Conservation (phyloP, 805 yeast genomes). For the Pichia californica region DNA sequence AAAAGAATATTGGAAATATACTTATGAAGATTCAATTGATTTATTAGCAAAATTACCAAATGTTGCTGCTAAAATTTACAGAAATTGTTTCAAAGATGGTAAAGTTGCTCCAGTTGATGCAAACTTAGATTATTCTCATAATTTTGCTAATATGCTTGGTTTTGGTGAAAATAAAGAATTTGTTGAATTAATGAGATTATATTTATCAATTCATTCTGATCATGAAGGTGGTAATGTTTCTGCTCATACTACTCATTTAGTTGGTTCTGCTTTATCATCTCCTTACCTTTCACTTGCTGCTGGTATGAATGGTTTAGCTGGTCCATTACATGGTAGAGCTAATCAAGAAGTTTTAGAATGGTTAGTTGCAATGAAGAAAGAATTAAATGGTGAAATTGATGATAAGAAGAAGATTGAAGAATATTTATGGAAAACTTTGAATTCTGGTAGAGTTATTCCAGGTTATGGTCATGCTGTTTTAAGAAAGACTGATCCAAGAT, state of each 20-base stretch:
- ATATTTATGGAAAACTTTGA: conserved; percentile 72
- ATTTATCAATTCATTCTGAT: conserved; percentile 77
- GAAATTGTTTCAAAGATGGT: conserved; percentile 80
- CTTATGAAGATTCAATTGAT: conserved; percentile 75
- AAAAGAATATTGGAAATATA: conserved; percentile 78
- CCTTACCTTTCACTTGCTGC: conserved; percentile 77
- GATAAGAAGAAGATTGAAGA: conserved; percentile 63
- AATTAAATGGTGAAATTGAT: conserved; percentile 58
- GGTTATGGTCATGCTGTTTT: conserved; percentile 87
- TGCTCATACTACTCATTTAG: conserved; percentile 82
- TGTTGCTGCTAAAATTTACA: conserved; percentile 78
- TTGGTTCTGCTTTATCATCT: conserved; percentile 75
- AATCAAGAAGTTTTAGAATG: conserved; percentile 84
- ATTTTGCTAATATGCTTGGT: conserved; percentile 51
- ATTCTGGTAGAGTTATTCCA: conserved; percentile 80
- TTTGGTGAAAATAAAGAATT: conserved; percentile 59
- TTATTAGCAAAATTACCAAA: conserved; percentile 75
- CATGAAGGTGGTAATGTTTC: conserved; percentile 90
- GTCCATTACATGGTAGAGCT: conserved; percentile 85
- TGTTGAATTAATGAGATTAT: conserved; percentile 72
- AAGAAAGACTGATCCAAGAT: conserved; percentile 86
- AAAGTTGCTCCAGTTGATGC: conserved; percentile 46
- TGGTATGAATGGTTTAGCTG: conserved; percentile 80
- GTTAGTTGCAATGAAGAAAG: conserved; percentile 60
- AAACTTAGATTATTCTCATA: conserved; percentile 61